Percentiles rank a stretch among this genome's conserved stretches.
Conservation (phyloP, 116 monocot species). For the Phalaenopsis hybrid region DNA sequence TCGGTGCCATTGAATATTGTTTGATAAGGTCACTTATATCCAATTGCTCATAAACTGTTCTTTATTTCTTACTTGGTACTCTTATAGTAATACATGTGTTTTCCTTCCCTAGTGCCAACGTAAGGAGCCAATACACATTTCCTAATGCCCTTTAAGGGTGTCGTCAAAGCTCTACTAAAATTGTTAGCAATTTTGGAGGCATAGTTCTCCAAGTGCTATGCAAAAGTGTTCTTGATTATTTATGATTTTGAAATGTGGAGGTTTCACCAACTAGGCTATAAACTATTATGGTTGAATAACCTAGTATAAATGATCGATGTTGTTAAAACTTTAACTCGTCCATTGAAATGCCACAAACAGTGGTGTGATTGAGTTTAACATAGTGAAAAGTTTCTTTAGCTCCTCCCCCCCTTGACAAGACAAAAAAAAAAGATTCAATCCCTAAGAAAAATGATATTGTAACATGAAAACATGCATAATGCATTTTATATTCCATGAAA, state of each 20-base stretch:
- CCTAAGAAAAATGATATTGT: neutral
- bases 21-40: neutral
- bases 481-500: neutral
- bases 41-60: neutral
- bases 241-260: neutral
- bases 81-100: neutral
- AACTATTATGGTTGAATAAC: neutral
- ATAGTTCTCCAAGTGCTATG: neutral
- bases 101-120: too few relatives aligned
- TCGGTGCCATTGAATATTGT: neutral
- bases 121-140: neutral
- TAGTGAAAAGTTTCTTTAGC: neutral
- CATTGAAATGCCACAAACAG: neutral
- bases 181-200: neutral
- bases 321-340: neutral
- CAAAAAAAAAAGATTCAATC: neutral
- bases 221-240: neutral
- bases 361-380: neutral
- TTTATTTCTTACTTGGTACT: neutral
- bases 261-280: neutral
- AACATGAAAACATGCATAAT: neutral
- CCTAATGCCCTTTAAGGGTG: neutral
- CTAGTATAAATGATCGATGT: neutral
- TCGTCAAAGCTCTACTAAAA: neutral
- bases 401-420: neutral